Evolutionary conservation across 2,329 filamentous ascomycete genomes (phyloP).

Genomic region (Hirsutella rhossiliensis): DNA sequence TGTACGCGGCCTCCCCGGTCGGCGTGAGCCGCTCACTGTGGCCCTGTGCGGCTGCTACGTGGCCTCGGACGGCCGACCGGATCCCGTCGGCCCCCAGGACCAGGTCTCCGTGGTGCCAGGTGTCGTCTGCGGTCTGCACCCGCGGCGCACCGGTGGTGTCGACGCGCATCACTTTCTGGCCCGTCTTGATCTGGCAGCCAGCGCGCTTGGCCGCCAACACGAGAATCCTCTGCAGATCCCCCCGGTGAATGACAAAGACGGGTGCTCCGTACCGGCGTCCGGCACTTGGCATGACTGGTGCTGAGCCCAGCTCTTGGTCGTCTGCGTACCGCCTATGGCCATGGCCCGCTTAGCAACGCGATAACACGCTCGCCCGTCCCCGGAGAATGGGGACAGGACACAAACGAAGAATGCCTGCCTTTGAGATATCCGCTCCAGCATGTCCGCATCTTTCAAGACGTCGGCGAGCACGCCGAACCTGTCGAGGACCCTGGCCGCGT

Average conservation of each 20-base stretch:
- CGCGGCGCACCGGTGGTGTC: conserved; percentile 12
- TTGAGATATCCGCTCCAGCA: conserved; percentile 7
- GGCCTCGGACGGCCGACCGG: conserved; percentile 32
- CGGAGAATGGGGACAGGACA: too few relatives aligned
- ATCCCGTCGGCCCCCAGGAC: conserved; percentile 42
- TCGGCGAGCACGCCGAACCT: conserved; percentile 58
- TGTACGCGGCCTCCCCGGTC: conserved; percentile 40
- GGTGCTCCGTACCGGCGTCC: conserved; percentile 11
- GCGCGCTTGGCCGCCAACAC: conserved; percentile 6
- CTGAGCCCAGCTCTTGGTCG: conserved; percentile 11
- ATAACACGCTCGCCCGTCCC: too few relatives aligned
- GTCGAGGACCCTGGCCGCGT: conserved; percentile 67
- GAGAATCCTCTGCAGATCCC: conserved; percentile 12
- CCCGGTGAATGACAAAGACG: conserved; percentile 12
- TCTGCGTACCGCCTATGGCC: conserved; percentile 10
- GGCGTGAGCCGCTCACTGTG: conserved; percentile 32
- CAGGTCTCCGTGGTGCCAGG: conserved; percentile 35
- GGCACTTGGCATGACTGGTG: conserved; percentile 8
- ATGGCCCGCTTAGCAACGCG: too few relatives aligned
- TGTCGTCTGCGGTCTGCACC: conserved; percentile 5
- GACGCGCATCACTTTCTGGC: conserved; percentile 11
- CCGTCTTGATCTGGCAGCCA: conserved; percentile 33
- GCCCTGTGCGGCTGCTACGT: conserved; percentile 40
- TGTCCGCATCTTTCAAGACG: conserved; percentile 30
- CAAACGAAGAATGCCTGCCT: conserved; percentile 3